Conservation (phyloP, 768 basidiomycete species). For the Suillus luteus region DNA sequence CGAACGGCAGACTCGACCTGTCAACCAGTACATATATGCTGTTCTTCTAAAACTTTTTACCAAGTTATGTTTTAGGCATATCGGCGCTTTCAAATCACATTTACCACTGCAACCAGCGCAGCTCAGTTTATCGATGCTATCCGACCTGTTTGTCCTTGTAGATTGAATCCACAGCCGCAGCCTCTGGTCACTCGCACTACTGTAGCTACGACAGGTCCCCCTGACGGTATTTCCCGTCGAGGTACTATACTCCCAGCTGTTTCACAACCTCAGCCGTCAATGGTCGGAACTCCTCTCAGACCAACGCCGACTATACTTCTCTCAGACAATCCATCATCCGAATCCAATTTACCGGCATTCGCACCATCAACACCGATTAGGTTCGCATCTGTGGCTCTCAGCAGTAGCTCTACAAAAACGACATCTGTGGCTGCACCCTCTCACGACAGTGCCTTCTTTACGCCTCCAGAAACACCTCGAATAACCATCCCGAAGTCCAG, state of each 20-base stretch:
- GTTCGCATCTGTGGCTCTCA: constrained; percentile 13
- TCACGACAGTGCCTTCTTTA: constrained; percentile 29
- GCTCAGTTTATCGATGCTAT: constrained; percentile 63
- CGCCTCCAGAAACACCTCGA: constrained; percentile 28
- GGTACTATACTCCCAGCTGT: constrained; percentile 14
- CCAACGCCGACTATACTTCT: background rate
- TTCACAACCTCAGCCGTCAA: constrained; percentile 14
- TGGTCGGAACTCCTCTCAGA: background rate
- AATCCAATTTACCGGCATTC: constrained; percentile 7
- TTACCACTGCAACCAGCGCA: constrained; percentile 50
- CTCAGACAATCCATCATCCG: background rate
- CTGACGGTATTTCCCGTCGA: constrained; percentile 19
- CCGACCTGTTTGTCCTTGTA: constrained; percentile 74
- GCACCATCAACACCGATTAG: constrained; percentile 14
- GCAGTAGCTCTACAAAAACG: background rate
- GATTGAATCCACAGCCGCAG: constrained; percentile 46
- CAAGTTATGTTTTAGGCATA: constrained; percentile 49
- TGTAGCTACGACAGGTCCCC: constrained; percentile 12
- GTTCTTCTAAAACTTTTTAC: background rate
- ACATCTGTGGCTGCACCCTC: constrained; percentile 18
- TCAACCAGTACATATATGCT: constrained; percentile 31
- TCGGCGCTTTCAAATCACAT: constrained; percentile 77
- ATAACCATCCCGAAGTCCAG: background rate
- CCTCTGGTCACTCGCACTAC: constrained; percentile 24
- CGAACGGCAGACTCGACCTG: constrained; percentile 32